Conservation (phyloP, 1,139 yeast species). For the Geotrichum phurueaensis region DNA sequence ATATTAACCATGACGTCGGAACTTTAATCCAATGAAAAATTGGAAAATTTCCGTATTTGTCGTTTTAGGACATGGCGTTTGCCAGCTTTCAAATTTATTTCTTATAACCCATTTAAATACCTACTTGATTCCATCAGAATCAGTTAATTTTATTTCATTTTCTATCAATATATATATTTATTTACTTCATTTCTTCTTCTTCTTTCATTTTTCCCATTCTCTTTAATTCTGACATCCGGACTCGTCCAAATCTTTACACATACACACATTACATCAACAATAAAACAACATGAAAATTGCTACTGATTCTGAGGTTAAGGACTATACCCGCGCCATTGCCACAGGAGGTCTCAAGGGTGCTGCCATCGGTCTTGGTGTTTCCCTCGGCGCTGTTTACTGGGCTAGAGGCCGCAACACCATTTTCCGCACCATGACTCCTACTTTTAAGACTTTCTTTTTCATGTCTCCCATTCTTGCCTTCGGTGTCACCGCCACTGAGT, state of each 20-base stretch:
- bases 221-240: too few species aligned
- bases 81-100: not conserved
- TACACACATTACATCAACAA: not conserved
- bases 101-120: not conserved
- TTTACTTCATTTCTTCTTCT: not conserved
- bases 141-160: too few species aligned
- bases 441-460: slow-evolving; percentile 27
- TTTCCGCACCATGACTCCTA: slow-evolving; percentile 20
- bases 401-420: slow-evolving; percentile 21
- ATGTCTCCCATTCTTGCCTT: slow-evolving; percentile 29
- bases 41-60: not conserved
- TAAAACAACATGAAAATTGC: not conserved
- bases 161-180: too few species aligned
- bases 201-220: not conserved
- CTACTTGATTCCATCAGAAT: not conserved
- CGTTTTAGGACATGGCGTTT: not conserved
- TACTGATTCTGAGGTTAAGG: slow-evolving; percentile 26
- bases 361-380: slow-evolving; percentile 49
- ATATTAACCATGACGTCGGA: not conserved
- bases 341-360: slow-evolving; percentile 62
- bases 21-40: not conserved
- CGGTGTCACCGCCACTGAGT: slow-evolving; percentile 34
- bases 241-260: not conserved
- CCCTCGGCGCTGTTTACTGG: slow-evolving; percentile 39
- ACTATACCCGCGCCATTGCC: slow-evolving; percentile 52